phyloP scores from a whole-genome alignment of 2,329 filamentous ascomycete species.

The Penicillium griseofulvum region DNA sequence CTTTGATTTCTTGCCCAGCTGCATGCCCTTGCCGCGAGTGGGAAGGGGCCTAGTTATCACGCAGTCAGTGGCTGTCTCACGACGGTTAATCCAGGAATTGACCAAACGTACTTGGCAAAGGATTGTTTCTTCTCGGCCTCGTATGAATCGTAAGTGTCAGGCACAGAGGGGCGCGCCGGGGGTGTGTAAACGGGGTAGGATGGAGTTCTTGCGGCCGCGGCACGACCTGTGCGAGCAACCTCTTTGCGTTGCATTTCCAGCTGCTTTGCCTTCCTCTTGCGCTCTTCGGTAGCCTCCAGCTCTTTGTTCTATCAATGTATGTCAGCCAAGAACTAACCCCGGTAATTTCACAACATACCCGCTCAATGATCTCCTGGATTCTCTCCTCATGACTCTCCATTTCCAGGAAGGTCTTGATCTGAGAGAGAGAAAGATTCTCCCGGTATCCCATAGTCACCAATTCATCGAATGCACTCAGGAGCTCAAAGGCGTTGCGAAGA shows the following conservation, averaged over 20 bases:
- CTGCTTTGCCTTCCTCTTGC: constrained; percentile 98
- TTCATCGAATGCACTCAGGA: constrained; percentile 95
- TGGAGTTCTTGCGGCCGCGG: constrained; percentile 67
- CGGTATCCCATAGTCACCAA: constrained; percentile 92
- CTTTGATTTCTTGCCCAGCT: constrained; percentile 98
- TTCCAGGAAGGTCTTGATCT: constrained; percentile 98
- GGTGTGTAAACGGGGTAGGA: constrained; percentile 87
- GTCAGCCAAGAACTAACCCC: constrained; percentile 23
- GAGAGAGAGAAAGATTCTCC: constrained; percentile 91
- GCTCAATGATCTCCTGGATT: constrained; percentile 95
- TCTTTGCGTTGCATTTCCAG: constrained; percentile 99
- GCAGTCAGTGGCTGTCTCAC: constrained; percentile 27
- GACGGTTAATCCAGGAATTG: background rate
- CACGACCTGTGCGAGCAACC: constrained; percentile 72
- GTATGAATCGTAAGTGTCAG: constrained; percentile 88
- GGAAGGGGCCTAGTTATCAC: constrained; percentile 53
- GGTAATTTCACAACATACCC: constrained; percentile 54
- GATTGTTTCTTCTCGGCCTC: constrained; percentile 97
- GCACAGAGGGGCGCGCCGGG: constrained; percentile 67
- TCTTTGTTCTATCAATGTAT: constrained; percentile 77
- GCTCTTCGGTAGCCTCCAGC: constrained; percentile 94
- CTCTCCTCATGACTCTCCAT: constrained; percentile 99
- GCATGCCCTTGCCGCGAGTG: constrained; percentile 95
- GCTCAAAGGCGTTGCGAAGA: constrained; percentile 87
- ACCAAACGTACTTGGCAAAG: constrained; percentile 65